Base-by-base conservation (phyloP, 2,329 filamentous ascomycete genomes). In the Colletotrichum chlorophyti region DNA sequence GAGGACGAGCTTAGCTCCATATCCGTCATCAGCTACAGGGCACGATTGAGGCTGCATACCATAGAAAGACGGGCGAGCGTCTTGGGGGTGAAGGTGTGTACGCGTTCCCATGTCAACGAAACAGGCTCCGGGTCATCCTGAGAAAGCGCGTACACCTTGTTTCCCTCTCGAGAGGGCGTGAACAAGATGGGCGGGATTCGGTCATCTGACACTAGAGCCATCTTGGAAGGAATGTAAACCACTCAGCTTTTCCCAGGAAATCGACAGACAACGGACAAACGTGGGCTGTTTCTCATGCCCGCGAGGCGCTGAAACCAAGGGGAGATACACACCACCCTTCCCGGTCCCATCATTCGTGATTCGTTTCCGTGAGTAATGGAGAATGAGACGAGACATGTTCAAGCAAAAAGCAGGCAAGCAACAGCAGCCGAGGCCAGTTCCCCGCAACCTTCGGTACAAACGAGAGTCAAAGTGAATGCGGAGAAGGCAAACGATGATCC, bases 391-490 rank as follows among this genome's bases (percentile, higher is more conserved):
- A 40, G 40, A 45, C 47, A n/a, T n/a, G n/a, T n/a, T n/a, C n/a
- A n/a, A n/a, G n/a, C n/a, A n/a, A n/a, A n/a, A n/a, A n/a, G n/a
- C n/a, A n/a, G n/a, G n/a, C n/a, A 14, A 45, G 15, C 14, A 29
- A 42, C 37, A 37, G 29, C 32, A 29, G 32, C 24, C 24, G 41
- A 34, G 31, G 51, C 38, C 23, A 6, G 27, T 50, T 17, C 45
- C 53, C 48, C 31, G 38, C 47, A 46, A 21, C 32, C 27, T 15
- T 49, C 26, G 34, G 52, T 34, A 23, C 43, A 17, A 21, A n/a
- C 7, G 27, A 54, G 21, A 42, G n/a, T 17, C 26, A 31, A 31
- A 23, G n/a, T 19, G 41, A 58, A 17, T 54, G 55, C 55, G 43
- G 55, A 55, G 50, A 40, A 59, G 37, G 21, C 15, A 37, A 26